phyloP scores from a whole-genome alignment of 345 rosid genomes.

The Populus davidiana region DNA sequence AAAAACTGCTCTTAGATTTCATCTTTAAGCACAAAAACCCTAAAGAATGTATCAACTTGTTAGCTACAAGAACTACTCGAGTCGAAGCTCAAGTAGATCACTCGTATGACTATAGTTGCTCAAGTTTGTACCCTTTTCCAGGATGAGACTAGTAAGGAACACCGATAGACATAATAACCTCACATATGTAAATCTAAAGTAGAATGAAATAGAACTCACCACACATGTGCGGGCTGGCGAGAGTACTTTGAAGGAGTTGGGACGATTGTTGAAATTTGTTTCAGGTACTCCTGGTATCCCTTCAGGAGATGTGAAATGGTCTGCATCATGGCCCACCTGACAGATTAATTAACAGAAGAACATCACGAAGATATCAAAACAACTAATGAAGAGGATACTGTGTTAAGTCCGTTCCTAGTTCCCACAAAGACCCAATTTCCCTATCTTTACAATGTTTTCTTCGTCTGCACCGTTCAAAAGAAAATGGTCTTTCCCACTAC shows the following conservation, averaged over 20 bases:
- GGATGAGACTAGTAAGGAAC: no score
- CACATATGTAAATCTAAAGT: not conserved
- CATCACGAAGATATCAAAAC: not conserved
- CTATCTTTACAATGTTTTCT: no score
- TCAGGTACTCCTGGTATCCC: conserved; percentile 74
- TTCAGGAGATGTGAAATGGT: conserved; percentile 74
- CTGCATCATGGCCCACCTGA: conserved; percentile 62
- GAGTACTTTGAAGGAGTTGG: conserved; percentile 68
- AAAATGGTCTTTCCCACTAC: no score
- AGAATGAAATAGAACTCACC: conserved; percentile 36
- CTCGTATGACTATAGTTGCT: no score
- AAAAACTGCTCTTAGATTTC: not conserved
- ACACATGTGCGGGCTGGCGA: conserved; percentile 64
- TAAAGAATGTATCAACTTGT: no score
- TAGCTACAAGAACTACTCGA: no score
- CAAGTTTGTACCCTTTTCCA: no score
- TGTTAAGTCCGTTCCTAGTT: no score
- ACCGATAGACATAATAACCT: not conserved
- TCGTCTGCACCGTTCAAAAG: no score
- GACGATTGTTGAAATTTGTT: conserved; percentile 76
- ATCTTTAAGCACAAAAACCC: not conserved
- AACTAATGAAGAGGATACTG: not conserved
- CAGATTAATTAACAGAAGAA: conserved; percentile 14
- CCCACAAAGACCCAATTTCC: no score
- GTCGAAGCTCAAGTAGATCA: no score